phyloP scores from a whole-genome alignment of 2,329 filamentous ascomycete species.

The Neobulgaria alba region DNA sequence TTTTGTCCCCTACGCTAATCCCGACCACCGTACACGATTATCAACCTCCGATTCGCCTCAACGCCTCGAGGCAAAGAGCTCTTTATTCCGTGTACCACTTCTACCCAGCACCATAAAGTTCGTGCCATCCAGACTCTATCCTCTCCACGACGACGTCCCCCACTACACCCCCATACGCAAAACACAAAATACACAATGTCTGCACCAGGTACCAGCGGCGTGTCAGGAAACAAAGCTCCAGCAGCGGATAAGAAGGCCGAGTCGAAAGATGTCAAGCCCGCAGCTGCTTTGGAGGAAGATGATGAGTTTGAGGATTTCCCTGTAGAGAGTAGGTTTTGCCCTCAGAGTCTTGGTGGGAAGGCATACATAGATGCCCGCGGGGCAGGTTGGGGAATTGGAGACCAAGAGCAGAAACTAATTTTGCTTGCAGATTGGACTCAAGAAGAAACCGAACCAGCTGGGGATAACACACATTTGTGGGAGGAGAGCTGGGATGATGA shows the following conservation, averaged over 20 bases:
- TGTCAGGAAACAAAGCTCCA: conserved; percentile 17
- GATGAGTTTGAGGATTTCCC: conserved; percentile 99
- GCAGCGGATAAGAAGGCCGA: conserved; percentile 24
- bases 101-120: neutral
- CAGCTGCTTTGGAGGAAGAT: conserved; percentile 77
- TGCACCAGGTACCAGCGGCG: conserved; percentile 24
- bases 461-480: conserved; percentile 77
- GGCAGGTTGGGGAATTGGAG: neutral
- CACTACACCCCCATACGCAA: neutral
- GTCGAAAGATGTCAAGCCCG: conserved; percentile 33
- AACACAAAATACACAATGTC: conserved; percentile 27
- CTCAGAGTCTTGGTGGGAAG: neutral
- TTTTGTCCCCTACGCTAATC: too few relatives aligned
- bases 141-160: neutral
- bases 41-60: too few relatives aligned
- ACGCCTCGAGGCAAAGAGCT: neutral
- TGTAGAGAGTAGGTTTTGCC: conserved; percentile 63
- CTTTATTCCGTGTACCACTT: neutral
- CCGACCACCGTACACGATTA: too few relatives aligned
- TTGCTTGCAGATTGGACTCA: conserved; percentile 72
- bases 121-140: too few relatives aligned
- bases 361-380: neutral
- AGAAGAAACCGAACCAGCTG: conserved; percentile 81
- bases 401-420: conserved; percentile 2
- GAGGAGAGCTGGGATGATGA: conserved; percentile 99